phyloP scores from a whole-genome alignment of 495 filamentous ascomycete genomes.

The Aspergillus conjunctus region DNA sequence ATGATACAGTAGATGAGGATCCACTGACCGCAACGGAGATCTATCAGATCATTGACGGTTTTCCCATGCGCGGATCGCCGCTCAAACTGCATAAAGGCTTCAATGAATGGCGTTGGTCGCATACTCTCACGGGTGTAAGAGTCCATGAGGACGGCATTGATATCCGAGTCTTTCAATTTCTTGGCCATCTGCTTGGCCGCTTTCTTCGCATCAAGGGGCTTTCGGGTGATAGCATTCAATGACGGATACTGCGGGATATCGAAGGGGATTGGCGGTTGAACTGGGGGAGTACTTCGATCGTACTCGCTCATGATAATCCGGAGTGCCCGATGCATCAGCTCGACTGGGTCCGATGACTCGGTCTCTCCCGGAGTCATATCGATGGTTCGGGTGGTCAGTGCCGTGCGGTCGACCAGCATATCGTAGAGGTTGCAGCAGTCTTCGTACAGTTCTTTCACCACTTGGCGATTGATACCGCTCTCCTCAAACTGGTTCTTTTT shows the following conservation, averaged over 20 bases:
- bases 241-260: slow-evolving; percentile 80
- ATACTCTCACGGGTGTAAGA: slow-evolving; percentile 76
- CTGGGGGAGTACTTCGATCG: slow-evolving; percentile 82
- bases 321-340: slow-evolving; percentile 56
- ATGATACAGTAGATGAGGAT: slow-evolving; percentile 91
- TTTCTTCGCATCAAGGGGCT: slow-evolving; percentile 66
- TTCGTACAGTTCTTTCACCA: slow-evolving; percentile 78
- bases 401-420: slow-evolving; percentile 74
- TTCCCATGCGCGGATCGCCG: slow-evolving; percentile 70
- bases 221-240: slow-evolving; percentile 60
- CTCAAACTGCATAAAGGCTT: slow-evolving; percentile 83
- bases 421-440: slow-evolving; percentile 90
- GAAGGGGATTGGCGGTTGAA: slow-evolving; percentile 88
- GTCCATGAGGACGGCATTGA: slow-evolving; percentile 67
- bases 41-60: slow-evolving; percentile 68
- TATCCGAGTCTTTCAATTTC: slow-evolving; percentile 78
- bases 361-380: slow-evolving; percentile 44
- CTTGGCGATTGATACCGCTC: slow-evolving; percentile 79
- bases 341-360: slow-evolving; percentile 41
- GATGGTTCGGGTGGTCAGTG: slow-evolving; percentile 55
- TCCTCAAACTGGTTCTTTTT: slow-evolving; percentile 93
- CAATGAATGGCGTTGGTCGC: slow-evolving; percentile 66
- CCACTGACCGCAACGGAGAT: slow-evolving; percentile 86
- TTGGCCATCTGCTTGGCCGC: slow-evolving; percentile 63
- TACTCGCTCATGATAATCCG: slow-evolving; percentile 81